Base-by-base conservation (phyloP, 495 filamentous ascomycete species). In the Pseudevernia furfuracea region DNA sequence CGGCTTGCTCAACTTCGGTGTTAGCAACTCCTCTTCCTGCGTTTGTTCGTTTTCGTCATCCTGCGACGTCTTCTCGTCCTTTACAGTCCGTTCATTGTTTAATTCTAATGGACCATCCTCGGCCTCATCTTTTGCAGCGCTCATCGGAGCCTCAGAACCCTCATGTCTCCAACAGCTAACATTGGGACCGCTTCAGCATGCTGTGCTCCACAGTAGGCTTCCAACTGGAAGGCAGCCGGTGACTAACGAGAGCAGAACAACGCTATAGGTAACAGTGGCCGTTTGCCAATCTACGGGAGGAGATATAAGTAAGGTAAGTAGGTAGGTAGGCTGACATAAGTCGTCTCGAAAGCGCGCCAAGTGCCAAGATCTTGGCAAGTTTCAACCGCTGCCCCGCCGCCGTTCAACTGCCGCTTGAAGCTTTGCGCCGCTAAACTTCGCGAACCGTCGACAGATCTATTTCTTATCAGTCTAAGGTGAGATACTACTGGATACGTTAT, bases 41-140 rank as follows among this genome's bases (percentile, higher is more conserved):
- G 41, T 25, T 30, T 57, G 53, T 17, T 64, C 44, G 25, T 25
- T 48, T 28, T 57, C 58, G 53, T 60, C 48, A 25, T 58, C 28
- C n/a, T 44, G 39, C 36, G 37, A 34, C 4, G 39, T 4, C 10
- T 59, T 44, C 39, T 59, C 58, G 14, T n/a, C n/a, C n/a, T n/a
- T n/a, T n/a, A n/a, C n/a, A n/a, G n/a, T n/a, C n/a, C n/a, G n/a
- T 43, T 72, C 74, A n/a, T 61, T 49, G 17, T 49, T 60, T 25
- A 44, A 32, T 30, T 67, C 62, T 46, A 60, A 61, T 14, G 61
- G 70, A 71, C 70, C 70, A 60, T 63, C 55, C 14, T 70, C 66
- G 70, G 68, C 66, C 70, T 70, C 70, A 66, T 70, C 68, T 67
- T 61, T 65, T 67, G 58, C 70, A 71, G 68, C 52, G 70, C 70